Evolutionary conservation across 2,329 filamentous ascomycete genomes (phyloP).

Genomic region (Chrysoporthe cubensis): DNA sequence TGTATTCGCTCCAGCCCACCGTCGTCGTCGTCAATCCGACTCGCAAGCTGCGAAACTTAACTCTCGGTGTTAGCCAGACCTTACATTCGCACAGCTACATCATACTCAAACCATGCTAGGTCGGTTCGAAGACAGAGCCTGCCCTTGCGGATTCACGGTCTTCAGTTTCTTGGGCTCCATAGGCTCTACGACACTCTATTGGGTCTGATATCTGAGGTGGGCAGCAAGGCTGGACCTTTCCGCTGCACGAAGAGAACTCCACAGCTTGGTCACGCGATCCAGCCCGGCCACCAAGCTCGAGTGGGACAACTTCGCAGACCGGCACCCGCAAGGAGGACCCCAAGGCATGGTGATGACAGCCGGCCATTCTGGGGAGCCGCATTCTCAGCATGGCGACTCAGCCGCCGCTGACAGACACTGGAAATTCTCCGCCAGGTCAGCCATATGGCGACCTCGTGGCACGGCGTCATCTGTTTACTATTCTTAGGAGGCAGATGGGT

Average conservation of each 20-base stretch:
- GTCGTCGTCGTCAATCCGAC: background rate
- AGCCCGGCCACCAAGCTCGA: background rate
- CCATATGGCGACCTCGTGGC: slow-evolving; percentile 17
- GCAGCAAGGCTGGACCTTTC: background rate
- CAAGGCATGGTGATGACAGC: background rate
- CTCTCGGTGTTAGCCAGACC: background rate
- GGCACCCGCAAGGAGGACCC: background rate
- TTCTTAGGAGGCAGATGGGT: slow-evolving; percentile 22
- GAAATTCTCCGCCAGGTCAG: slow-evolving; percentile 4
- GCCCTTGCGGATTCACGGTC: background rate
- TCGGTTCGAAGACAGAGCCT: background rate
- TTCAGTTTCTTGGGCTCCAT: background rate
- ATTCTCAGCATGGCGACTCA: slow-evolving; percentile 11
- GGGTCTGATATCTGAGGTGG: background rate
- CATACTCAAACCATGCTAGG: background rate
- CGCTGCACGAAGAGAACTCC: background rate
- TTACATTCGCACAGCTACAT: background rate
- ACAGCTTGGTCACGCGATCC: background rate
- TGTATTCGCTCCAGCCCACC: background rate
- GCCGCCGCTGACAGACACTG: slow-evolving; percentile 17
- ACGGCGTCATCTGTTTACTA: slow-evolving; percentile 19
- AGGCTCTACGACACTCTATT: background rate
- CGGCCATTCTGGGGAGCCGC: background rate
- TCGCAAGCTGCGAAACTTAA: background rate
- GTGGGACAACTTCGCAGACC: background rate